Conservation (phyloP, 2,329 filamentous ascomycete genomes). For the Lasiodiplodia hormozganensis region DNA sequence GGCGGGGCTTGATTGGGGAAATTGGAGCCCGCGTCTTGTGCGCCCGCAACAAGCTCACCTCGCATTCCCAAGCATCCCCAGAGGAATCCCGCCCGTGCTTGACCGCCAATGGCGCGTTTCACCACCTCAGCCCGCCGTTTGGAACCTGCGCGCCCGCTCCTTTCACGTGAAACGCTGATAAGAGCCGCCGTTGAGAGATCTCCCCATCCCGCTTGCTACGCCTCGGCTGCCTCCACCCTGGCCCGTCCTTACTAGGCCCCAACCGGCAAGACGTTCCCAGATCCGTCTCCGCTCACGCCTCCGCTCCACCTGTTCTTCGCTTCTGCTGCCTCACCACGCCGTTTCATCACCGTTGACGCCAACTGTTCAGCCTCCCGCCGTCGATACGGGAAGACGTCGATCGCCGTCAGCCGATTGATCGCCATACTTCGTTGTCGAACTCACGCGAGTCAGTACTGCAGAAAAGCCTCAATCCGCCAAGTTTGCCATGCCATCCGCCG, state of each 20-base stretch:
- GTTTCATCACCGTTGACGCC: slow-evolving; percentile 10
- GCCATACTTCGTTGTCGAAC: neutral
- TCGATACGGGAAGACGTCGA: neutral
- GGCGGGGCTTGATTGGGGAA: slow-evolving; percentile 19
- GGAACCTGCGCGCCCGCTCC: neutral
- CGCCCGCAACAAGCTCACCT: slow-evolving; percentile 3
- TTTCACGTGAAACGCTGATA: neutral
- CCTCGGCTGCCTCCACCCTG: neutral
- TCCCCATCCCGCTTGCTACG: neutral
- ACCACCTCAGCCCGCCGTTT: neutral
- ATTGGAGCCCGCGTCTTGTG: slow-evolving; percentile 21
- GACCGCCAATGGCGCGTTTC: neutral
- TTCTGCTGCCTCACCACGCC: slow-evolving; percentile 1
- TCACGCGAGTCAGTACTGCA: neutral
- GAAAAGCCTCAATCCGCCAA: neutral
- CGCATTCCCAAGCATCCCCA: slow-evolving; percentile 12
- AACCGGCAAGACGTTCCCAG: neutral
- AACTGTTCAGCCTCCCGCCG: slow-evolving; percentile 5
- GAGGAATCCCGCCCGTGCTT: slow-evolving; percentile 1
- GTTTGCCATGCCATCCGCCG: neutral
- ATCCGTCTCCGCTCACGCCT: neutral
- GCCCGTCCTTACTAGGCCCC: neutral
- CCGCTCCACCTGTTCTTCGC: neutral
- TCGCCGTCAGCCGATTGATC: no score
- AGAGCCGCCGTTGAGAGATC: neutral